These are phyloP conservation scores for Talaromyces albobiverticillius DNA, from an alignment of 2,329 filamentous ascomycete genomes.

Conservation along the genomic window DNA sequence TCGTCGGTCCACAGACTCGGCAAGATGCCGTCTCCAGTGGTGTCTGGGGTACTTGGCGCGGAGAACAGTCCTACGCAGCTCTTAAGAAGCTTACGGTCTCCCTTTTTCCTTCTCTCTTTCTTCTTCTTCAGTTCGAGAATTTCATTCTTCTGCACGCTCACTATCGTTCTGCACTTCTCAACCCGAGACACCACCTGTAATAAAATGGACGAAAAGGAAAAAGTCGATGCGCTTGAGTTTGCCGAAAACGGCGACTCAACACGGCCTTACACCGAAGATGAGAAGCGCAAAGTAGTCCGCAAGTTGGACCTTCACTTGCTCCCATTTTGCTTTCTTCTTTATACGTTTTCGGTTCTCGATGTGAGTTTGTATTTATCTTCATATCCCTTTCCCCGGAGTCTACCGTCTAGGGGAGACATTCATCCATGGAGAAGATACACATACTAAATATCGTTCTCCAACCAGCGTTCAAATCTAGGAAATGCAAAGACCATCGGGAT, in stretches of 20 bases:
- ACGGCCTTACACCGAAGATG: conserved; percentile 3
- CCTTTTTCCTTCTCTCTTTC: no score
- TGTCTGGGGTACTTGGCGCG: no score
- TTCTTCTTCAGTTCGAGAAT: no score
- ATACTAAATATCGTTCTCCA: no score
- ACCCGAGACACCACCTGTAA: conserved; percentile 9
- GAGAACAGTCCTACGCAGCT: no score
- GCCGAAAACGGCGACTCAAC: background rate
- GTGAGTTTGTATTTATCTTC: background rate
- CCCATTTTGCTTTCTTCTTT: conserved; percentile 12
- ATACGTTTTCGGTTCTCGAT: conserved; percentile 13
- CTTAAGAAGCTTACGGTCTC: no score
- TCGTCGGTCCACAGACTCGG: no score
- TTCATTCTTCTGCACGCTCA: no score
- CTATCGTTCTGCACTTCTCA: no score
- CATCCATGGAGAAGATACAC: background rate
- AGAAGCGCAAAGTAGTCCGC: conserved; percentile 4
- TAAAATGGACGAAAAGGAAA: background rate
- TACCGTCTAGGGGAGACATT: no score
- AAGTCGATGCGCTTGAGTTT: background rate
- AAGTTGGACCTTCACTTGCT: conserved; percentile 22
- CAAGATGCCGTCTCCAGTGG: no score
- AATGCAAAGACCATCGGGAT: conserved; percentile 19
- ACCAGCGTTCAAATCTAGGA: conserved; percentile 12
- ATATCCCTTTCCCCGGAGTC: no score